Conservation (phyloP, 2,329 filamentous ascomycete species). For the Dothideomycetes sp. region DNA sequence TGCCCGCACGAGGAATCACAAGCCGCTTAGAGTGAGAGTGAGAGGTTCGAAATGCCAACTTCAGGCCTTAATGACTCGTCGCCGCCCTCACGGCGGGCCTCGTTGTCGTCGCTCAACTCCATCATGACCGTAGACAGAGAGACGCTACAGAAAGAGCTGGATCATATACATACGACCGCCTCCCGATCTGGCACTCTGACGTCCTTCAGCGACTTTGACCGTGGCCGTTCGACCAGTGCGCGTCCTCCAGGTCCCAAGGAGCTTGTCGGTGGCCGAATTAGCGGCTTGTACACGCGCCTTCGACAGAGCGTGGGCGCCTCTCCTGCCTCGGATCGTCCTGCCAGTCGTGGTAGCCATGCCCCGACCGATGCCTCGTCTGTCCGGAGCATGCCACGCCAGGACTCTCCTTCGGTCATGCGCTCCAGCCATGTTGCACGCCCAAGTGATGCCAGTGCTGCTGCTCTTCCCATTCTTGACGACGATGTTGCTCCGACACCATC, state of each 20-base stretch:
- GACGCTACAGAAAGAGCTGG: conserved; percentile 65
- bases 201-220: conserved; percentile 90
- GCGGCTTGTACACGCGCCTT: conserved; percentile 78
- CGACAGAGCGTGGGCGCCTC: conserved; percentile 34
- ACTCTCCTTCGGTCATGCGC: conserved; percentile 4
- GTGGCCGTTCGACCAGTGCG: conserved; percentile 41
- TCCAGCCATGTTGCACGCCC: conserved; percentile 7
- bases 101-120: conserved; percentile 31
- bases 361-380: conserved; percentile 22
- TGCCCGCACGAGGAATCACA: conserved; percentile 18
- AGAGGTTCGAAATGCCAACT: conserved; percentile 20
- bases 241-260: conserved; percentile 26
- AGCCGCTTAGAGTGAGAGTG: too few species aligned
- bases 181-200: conserved; percentile 77
- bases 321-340: conserved; percentile 62
- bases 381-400: conserved; percentile 15
- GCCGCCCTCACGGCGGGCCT: conserved; percentile 28
- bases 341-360: conserved; percentile 29
- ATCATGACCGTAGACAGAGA: conserved; percentile 52
- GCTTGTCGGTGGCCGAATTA: conserved; percentile 44
- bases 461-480: neutral
- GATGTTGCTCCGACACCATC: conserved; percentile 2
- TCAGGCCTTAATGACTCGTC: conserved; percentile 24
- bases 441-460: conserved; percentile 4
- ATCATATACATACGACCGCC: conserved; percentile 83